Evolutionary conservation across 2,329 filamentous ascomycete species (phyloP).

Genomic region (Fusarium vanettenii): DNA sequence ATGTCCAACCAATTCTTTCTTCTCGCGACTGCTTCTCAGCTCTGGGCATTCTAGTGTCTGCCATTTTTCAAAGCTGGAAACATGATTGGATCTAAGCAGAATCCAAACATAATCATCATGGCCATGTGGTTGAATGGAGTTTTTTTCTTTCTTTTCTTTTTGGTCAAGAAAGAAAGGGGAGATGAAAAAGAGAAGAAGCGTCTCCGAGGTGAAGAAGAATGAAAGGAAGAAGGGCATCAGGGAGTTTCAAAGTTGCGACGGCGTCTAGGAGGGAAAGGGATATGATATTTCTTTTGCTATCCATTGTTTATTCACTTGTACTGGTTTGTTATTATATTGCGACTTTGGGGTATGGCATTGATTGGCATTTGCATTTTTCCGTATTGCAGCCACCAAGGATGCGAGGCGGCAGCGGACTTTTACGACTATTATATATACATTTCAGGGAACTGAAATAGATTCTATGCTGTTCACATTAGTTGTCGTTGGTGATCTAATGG

Average conservation of each 20-base stretch:
- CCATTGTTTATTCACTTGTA: constrained; percentile 23
- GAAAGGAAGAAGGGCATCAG: constrained; percentile 13
- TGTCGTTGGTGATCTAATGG: neutral
- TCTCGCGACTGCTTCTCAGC: constrained; percentile 31
- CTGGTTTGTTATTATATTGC: constrained; percentile 15
- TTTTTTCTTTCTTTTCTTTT: constrained; percentile 24
- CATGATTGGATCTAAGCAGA: constrained; percentile 19
- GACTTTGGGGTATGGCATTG: constrained; percentile 24
- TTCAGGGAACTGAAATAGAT: constrained; percentile 41
- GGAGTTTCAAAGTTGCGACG: constrained; percentile 37
- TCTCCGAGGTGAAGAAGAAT: constrained; percentile 17
- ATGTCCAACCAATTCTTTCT: constrained; percentile 33
- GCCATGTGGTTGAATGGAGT: constrained; percentile 24
- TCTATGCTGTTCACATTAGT: constrained; percentile 15
- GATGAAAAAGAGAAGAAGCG: constrained; percentile 14
- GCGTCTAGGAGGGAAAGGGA: constrained; percentile 34
- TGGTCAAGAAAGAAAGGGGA: constrained; percentile 11
- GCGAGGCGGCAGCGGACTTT: constrained; percentile 32
- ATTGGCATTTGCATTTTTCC: constrained; percentile 19
- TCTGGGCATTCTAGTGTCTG: constrained; percentile 22
- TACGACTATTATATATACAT: constrained; percentile 37
- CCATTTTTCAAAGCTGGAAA: constrained; percentile 25
- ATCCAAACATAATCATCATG: constrained; percentile 33
- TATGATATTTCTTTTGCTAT: constrained; percentile 18
- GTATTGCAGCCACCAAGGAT: constrained; percentile 9